Percentiles rank a stretch among this genome's conserved stretches.
Evolutionary conservation across 176 grass and related monocot species (phyloP).

Genomic region (Zoysia japonica): DNA sequence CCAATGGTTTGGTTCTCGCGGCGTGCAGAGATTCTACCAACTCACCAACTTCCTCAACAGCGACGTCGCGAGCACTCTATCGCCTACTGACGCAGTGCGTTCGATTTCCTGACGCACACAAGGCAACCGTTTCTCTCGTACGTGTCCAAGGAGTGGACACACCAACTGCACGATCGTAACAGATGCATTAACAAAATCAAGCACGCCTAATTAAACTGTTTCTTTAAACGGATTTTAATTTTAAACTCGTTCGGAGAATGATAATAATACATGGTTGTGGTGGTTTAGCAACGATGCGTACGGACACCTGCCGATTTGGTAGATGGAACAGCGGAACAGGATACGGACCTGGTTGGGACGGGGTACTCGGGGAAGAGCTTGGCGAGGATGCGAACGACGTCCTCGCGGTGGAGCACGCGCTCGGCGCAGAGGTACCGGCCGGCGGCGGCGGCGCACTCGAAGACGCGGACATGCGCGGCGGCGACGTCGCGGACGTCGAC

Average conservation of each 20-base stretch:
- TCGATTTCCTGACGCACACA: too few relatives aligned
- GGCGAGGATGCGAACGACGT: constrained; percentile 72
- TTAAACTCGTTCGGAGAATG: not conserved
- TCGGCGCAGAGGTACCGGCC: constrained; percentile 80
- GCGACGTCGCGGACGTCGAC: constrained; percentile 94
- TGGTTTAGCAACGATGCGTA: too few relatives aligned
- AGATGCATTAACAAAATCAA: not conserved
- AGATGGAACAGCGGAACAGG: too few relatives aligned
- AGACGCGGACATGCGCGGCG: constrained; percentile 70
- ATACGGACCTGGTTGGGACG: constrained; percentile 55
- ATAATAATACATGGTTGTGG: too few relatives aligned
- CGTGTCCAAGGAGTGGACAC: not conserved
- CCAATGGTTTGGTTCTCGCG: not conserved
- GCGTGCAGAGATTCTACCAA: too few relatives aligned
- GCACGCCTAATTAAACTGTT: not conserved
- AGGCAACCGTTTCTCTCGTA: not conserved
- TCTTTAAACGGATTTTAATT: not conserved
- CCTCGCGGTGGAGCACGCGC: constrained; percentile 83
- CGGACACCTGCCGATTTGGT: too few relatives aligned
- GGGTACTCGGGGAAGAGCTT: constrained; percentile 92
- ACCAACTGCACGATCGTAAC: not conserved
- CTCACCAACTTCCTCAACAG: constrained; percentile 35
- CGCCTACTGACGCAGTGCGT: not conserved
- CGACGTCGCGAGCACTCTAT: not conserved
- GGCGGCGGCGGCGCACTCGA: constrained; percentile 55